These are phyloP conservation scores for Dipteronia sinensis DNA, from an alignment of 345 rosid genomes.

Conservation along the genomic window DNA sequence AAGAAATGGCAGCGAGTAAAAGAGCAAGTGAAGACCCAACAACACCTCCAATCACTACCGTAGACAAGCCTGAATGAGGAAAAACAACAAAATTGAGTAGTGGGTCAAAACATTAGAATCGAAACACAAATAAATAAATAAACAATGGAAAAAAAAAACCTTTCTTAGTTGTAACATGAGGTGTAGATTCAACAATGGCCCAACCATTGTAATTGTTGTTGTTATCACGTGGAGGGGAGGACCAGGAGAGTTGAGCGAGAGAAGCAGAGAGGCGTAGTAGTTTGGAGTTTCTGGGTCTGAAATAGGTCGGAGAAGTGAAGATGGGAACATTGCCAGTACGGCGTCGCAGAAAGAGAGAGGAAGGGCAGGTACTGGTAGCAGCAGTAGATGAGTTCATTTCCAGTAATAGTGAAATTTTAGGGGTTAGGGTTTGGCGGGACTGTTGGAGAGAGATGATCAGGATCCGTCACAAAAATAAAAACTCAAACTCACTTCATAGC, in stretches of 20 bases:
- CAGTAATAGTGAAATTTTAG: not conserved
- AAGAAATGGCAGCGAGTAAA: constrained; percentile 60
- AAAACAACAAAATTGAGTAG: constrained; percentile 9
- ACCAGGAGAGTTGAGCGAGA: constrained; percentile 53
- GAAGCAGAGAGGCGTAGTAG: constrained; percentile 49
- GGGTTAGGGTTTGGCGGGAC: not conserved
- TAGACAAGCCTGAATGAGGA: constrained; percentile 52
- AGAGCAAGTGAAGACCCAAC: constrained; percentile 58
- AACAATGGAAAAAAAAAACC: constrained; percentile 25
- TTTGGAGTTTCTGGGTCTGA: constrained; percentile 33
- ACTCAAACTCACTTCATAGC: not conserved
- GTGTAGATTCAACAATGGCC: constrained; percentile 50
- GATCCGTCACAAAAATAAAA: too few relatives aligned
- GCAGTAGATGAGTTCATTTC: constrained; percentile 43
- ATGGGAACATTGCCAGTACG: constrained; percentile 34
- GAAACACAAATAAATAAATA: not conserved
- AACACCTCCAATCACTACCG: constrained; percentile 45
- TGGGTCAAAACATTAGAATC: not conserved
- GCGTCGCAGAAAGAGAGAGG: constrained; percentile 34
- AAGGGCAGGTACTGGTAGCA: constrained; percentile 27
- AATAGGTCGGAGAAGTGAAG: constrained; percentile 23
- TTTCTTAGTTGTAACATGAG: constrained; percentile 26
- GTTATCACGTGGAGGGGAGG: constrained; percentile 41
- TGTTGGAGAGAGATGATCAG: not conserved
- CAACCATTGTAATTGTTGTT: constrained; percentile 54